These are phyloP conservation scores for Hymenochaete sp. DNA, from an alignment of 1,284 basidiomycete genomes.

Conservation along the genomic window DNA sequence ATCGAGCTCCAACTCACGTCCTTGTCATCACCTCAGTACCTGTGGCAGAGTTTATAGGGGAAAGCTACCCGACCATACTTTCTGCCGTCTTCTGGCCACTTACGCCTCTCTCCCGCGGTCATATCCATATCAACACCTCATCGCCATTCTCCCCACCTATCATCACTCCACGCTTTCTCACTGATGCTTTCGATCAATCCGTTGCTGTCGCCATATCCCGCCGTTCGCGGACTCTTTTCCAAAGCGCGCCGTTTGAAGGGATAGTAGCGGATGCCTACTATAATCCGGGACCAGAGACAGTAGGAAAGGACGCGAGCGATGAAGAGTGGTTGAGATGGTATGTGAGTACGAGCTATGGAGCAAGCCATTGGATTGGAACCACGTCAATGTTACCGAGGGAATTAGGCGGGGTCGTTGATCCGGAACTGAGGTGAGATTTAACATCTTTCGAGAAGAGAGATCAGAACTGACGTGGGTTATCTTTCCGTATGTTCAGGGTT, in stretches of 20 bases:
- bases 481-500: constrained; percentile 21
- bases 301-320: constrained; percentile 19
- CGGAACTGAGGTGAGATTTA: constrained; percentile 26
- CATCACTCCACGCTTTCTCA: constrained; percentile 20
- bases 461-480: not conserved
- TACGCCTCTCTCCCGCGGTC: constrained; percentile 19
- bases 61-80: constrained; percentile 20
- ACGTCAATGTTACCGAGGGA: constrained; percentile 39
- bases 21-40: constrained; percentile 8
- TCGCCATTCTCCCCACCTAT: constrained; percentile 19
- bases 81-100: constrained; percentile 17
- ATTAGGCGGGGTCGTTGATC: constrained; percentile 42
- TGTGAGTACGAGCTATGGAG: constrained; percentile 16
- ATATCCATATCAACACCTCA: constrained; percentile 21
- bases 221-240: constrained; percentile 17
- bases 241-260: constrained; percentile 16
- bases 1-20: not conserved
- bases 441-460: not conserved
- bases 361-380: constrained; percentile 27
- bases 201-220: constrained; percentile 18
- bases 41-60: constrained; percentile 20
- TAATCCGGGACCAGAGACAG: constrained; percentile 3
- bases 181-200: constrained; percentile 20
- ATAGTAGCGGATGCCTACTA: constrained; percentile 18
- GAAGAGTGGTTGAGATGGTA: constrained; percentile 20